Conservation (phyloP, 331 rosid genomes). For the Stylosanthes scabra region DNA sequence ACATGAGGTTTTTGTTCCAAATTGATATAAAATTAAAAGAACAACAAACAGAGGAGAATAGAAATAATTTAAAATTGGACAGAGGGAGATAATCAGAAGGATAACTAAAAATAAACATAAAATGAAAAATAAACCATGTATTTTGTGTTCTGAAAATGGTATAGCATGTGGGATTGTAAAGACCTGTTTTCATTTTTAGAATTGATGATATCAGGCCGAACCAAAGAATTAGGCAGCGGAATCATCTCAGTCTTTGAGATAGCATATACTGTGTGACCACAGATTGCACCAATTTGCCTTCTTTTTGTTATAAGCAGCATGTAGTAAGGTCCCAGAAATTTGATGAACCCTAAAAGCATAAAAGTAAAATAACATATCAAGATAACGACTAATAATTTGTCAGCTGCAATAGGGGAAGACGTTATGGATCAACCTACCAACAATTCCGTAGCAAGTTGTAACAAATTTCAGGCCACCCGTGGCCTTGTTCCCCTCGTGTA, state of each 20-base stretch:
- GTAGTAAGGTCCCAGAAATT: slow-evolving; percentile 95
- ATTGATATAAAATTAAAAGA: slow-evolving; percentile 1
- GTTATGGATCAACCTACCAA: slow-evolving; percentile 62
- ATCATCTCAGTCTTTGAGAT: slow-evolving; percentile 90
- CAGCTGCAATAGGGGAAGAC: slow-evolving; percentile 29
- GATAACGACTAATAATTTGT: slow-evolving; percentile 29
- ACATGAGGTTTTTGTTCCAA: slow-evolving; percentile 10
- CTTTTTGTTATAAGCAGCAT: slow-evolving; percentile 91
- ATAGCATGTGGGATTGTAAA: slow-evolving; percentile 60
- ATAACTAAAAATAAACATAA: slow-evolving; percentile 25
- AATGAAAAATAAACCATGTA: slow-evolving; percentile 13
- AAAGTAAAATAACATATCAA: slow-evolving; percentile 45
- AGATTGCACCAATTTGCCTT: slow-evolving; percentile 90
- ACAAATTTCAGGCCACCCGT: slow-evolving; percentile 93
- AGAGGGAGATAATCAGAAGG: slow-evolving; percentile 28
- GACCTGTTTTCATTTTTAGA: slow-evolving; percentile 93
- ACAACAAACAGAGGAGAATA: slow-evolving; percentile 24
- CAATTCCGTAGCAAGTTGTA: slow-evolving; percentile 92
- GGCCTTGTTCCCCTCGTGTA: slow-evolving; percentile 90
- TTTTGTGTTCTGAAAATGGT: slow-evolving; percentile 32
- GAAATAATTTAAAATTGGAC: slow-evolving; percentile 14
- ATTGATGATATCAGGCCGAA: slow-evolving; percentile 63
- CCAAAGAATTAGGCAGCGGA: slow-evolving; percentile 84
- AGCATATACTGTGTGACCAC: slow-evolving; percentile 88
- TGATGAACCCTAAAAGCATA: slow-evolving; percentile 76